phyloP scores from a whole-genome alignment of 169 alveolate genomes.

The Cryptosporidium muris region DNA sequence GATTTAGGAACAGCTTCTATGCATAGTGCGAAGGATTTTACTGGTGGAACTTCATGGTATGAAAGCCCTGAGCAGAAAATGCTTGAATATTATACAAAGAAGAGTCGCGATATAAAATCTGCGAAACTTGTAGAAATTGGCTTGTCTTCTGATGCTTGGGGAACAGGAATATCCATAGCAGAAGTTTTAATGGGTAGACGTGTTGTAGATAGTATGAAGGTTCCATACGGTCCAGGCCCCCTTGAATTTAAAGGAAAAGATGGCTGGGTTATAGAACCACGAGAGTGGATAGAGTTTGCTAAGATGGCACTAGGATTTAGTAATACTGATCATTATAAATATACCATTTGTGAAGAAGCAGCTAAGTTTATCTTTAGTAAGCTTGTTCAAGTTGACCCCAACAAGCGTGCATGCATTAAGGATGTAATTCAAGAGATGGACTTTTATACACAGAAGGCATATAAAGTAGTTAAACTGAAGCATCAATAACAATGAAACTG shows the following conservation, averaged over 20 bases:
- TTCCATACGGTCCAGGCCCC: slow-evolving; percentile 84
- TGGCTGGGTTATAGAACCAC: slow-evolving; percentile 68
- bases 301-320: slow-evolving; percentile 67
- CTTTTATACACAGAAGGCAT: slow-evolving; percentile 64
- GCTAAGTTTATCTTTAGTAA: slow-evolving; percentile 52
- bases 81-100: slow-evolving; percentile 84
- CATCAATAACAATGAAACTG: slow-evolving; percentile 1
- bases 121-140: slow-evolving; percentile 81
- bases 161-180: slow-evolving; percentile 85
- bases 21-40: slow-evolving; percentile 84
- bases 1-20: slow-evolving; percentile 88
- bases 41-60: slow-evolving; percentile 89
- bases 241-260: slow-evolving; percentile 80
- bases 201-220: slow-evolving; percentile 81
- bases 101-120: slow-evolving; percentile 77
- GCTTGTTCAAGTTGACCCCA: slow-evolving; percentile 69
- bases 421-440: slow-evolving; percentile 60
- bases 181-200: slow-evolving; percentile 83
- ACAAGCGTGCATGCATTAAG: slow-evolving; percentile 44
- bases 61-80: slow-evolving; percentile 87
- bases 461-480: slow-evolving; percentile 34
- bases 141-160: slow-evolving; percentile 86
- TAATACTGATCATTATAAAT: slow-evolving; percentile 26
- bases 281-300: slow-evolving; percentile 66
- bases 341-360: slow-evolving; percentile 63